Percentiles rank a stretch among this genome's conserved stretches.
Evolutionary conservation across 805 yeast genomes (phyloP).

Genomic region (Metschnikowia aberdeeniae): DNA sequence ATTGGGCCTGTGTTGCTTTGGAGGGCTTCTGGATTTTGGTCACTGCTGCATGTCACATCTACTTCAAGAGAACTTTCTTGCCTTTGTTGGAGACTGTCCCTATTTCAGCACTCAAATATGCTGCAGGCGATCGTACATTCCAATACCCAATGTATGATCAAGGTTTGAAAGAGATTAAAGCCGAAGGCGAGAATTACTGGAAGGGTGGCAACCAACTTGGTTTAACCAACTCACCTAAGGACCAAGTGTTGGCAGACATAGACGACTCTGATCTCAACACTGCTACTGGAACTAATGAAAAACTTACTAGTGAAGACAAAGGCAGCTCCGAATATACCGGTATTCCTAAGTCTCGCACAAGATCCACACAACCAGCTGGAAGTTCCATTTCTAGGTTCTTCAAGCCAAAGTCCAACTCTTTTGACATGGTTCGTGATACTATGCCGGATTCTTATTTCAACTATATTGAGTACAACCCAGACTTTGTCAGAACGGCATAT

Average conservation of each 20-base stretch:
- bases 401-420: constrained; percentile 46
- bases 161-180: constrained; percentile 55
- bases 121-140: constrained; percentile 39
- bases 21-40: constrained; percentile 58
- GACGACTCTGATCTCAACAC: constrained; percentile 15
- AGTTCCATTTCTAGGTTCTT: constrained; percentile 25
- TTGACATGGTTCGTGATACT: constrained; percentile 39
- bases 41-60: constrained; percentile 58
- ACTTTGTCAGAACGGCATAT: constrained; percentile 42
- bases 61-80: constrained; percentile 53
- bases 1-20: constrained; percentile 74
- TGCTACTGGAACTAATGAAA: constrained; percentile 10
- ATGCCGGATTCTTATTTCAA: constrained; percentile 43
- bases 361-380: constrained; percentile 4
- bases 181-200: constrained; percentile 48
- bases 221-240: constrained; percentile 16
- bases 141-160: constrained; percentile 63
- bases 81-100: constrained; percentile 70
- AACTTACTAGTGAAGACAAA: constrained; percentile 3
- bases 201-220: constrained; percentile 43
- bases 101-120: constrained; percentile 52
- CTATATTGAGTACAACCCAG: constrained; percentile 39
- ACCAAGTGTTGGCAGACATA: constrained; percentile 14
- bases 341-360: constrained; percentile 4
- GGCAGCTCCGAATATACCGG: not conserved